phyloP scores from a whole-genome alignment of 805 yeast genomes.

The Saccharomycopsis synnaedendra region DNA sequence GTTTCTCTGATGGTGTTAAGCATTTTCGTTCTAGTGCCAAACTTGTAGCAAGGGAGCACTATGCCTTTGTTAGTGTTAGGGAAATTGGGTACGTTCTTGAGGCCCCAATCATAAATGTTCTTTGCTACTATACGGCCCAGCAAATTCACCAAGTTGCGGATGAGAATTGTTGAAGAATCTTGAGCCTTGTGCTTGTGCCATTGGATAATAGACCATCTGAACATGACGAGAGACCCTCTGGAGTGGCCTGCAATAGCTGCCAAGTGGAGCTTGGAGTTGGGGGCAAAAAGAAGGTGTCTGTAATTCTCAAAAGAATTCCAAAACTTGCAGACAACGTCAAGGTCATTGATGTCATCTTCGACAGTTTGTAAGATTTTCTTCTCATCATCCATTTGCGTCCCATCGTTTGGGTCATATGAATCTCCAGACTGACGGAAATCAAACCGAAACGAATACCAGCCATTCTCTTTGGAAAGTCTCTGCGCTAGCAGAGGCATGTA shows the following conservation, averaged over 20 bases:
- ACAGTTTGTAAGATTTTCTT: constrained; percentile 40
- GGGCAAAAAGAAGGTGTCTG: constrained; percentile 11
- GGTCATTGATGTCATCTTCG: constrained; percentile 57
- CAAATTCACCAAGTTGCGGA: constrained; percentile 62
- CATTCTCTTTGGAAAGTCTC: constrained; percentile 43
- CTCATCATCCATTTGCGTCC: constrained; percentile 8
- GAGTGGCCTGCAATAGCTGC: constrained; percentile 67
- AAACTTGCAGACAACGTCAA: constrained; percentile 34
- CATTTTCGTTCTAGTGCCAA: constrained; percentile 20
- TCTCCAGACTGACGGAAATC: constrained; percentile 84
- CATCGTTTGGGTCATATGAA: constrained; percentile 31
- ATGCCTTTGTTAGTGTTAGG: not conserved
- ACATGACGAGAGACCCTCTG: constrained; percentile 67
- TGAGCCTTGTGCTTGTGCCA: constrained; percentile 21
- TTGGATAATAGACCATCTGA: constrained; percentile 51
- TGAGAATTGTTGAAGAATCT: constrained; percentile 26
- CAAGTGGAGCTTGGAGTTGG: constrained; percentile 28
- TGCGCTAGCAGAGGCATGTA: constrained; percentile 58
- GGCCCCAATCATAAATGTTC: constrained; percentile 21
- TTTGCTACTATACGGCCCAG: constrained; percentile 48
- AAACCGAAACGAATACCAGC: constrained; percentile 58
- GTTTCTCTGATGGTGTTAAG: constrained; percentile 42
- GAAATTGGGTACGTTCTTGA: constrained; percentile 23
- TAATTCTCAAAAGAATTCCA: constrained; percentile 7
- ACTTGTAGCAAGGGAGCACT: constrained; percentile 32